Evolutionary conservation across 768 basidiomycete genomes (phyloP).

Genomic region (Lactifluus rugatus): DNA sequence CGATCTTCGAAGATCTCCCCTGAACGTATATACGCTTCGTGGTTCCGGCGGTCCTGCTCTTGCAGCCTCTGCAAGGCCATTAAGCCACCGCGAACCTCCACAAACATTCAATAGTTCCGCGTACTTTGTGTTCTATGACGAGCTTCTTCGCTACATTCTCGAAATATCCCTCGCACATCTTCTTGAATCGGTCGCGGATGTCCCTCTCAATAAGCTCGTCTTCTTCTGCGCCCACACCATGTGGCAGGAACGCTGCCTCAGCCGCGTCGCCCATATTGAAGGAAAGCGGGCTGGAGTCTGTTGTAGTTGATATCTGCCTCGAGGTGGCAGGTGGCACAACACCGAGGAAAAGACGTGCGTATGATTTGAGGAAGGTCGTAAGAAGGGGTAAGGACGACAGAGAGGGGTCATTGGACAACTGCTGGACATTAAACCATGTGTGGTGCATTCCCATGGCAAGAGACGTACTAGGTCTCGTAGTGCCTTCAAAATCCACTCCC

Average conservation of each 20-base stretch:
- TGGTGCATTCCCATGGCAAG: constrained; percentile 3
- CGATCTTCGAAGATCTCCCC: constrained; percentile 99
- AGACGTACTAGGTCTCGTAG: constrained; percentile 70
- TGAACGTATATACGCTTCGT: constrained; percentile 98
- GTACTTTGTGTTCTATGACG: constrained; percentile 81
- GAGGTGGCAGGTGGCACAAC: constrained; percentile 40
- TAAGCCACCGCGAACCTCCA: background rate
- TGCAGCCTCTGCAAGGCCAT: constrained; percentile 60
- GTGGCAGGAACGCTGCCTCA: constrained; percentile 30
- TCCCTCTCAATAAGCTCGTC: constrained; percentile 80
- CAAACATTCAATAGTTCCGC: constrained; percentile 16
- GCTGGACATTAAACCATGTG: constrained; percentile 5
- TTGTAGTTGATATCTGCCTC: constrained; percentile 49
- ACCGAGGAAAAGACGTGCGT: constrained; percentile 82
- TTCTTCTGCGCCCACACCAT: constrained; percentile 36
- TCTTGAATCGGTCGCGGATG: constrained; percentile 78
- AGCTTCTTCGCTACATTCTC: constrained; percentile 87
- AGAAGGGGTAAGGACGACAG: constrained; percentile 84
- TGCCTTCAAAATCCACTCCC: constrained; percentile 84
- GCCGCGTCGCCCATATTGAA: constrained; percentile 21
- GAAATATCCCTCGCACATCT: constrained; percentile 91
- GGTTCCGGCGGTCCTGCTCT: constrained; percentile 94
- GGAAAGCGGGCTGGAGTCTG: constrained; percentile 51
- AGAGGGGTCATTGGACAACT: constrained; percentile 84
- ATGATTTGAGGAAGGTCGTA: constrained; percentile 89